Conservation (phyloP, 148 eudicot genomes). For the Vaccinium vitisidaea region DNA sequence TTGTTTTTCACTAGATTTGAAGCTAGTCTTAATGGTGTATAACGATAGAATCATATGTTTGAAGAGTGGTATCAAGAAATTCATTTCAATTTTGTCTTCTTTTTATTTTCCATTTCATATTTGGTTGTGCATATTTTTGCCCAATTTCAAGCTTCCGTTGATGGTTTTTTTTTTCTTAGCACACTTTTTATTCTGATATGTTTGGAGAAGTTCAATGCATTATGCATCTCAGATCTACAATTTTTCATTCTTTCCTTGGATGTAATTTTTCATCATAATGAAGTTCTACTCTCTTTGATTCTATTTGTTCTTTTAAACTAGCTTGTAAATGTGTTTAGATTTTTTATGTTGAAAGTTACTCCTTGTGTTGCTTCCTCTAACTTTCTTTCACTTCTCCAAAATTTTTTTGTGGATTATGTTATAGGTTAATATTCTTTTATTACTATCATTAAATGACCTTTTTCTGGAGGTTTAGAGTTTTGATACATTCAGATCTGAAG, state of each 20-base stretch:
- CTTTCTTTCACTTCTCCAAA: neutral
- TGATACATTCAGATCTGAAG: conserved; percentile 4
- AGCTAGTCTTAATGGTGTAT: too few species aligned
- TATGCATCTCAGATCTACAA: neutral
- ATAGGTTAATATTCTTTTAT: neutral
- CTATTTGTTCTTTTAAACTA: neutral
- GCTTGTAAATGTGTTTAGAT: neutral
- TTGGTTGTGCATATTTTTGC: neutral
- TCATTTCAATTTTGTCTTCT: neutral
- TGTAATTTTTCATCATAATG: neutral
- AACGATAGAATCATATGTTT: neutral
- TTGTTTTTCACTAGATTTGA: neutral
- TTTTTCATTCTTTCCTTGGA: neutral
- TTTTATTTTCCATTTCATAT: neutral
- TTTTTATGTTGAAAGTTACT: neutral
- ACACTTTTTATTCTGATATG: neutral
- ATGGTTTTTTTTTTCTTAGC: neutral
- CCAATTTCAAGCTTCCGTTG: neutral
- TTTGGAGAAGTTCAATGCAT: neutral
- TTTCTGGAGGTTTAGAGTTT: conserved; percentile 11
- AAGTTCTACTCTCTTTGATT: neutral
- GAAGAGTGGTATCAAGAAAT: neutral
- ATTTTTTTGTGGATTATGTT: too few species aligned
- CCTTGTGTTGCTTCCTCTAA: neutral
- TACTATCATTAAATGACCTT: neutral